Percentiles rank a stretch among this genome's conserved stretches.
phyloP scores from a whole-genome alignment of 2,329 filamentous ascomycete species.

The Cercospora sojina region DNA sequence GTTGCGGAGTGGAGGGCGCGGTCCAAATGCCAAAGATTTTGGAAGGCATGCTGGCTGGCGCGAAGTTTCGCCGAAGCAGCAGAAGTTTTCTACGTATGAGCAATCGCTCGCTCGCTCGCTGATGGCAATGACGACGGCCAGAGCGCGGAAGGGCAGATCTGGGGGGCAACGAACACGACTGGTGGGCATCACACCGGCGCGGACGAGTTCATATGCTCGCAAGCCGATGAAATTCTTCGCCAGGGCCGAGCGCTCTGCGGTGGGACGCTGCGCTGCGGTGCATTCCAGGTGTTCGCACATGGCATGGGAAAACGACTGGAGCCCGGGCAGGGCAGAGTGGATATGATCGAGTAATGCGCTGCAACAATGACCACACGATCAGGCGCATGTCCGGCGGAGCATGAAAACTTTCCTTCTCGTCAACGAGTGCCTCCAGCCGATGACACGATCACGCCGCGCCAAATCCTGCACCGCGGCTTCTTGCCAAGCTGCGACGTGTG shows the following conservation, averaged over 20 bases:
- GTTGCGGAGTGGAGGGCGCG: conserved; percentile 12
- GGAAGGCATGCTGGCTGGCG: conserved; percentile 33
- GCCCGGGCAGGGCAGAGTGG: neutral
- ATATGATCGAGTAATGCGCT: conserved; percentile 16
- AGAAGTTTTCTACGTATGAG: conserved; percentile 12
- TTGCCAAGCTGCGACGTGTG: neutral
- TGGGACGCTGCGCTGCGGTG: neutral
- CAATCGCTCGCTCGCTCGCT: conserved; percentile 5
- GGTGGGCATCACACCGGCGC: neutral
- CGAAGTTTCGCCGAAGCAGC: neutral
- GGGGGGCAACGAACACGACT: neutral
- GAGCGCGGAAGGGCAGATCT: neutral
- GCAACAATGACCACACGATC: neutral
- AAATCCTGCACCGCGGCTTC: neutral
- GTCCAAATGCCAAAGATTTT: conserved; percentile 37
- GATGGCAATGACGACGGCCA: conserved; percentile 9
- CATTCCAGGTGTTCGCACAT: conserved; percentile 6
- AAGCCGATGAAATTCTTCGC: neutral
- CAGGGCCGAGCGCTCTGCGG: neutral
- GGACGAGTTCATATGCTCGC: neutral
- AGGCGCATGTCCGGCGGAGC: neutral
- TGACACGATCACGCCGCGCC: conserved; percentile 9
- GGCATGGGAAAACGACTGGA: conserved; percentile 4
- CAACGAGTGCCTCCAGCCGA: neutral
- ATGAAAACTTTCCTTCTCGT: conserved; percentile 6